phyloP scores from a whole-genome alignment of 225 moss, liverwort and hornwort species.

The Sphagnum tenellum region DNA sequence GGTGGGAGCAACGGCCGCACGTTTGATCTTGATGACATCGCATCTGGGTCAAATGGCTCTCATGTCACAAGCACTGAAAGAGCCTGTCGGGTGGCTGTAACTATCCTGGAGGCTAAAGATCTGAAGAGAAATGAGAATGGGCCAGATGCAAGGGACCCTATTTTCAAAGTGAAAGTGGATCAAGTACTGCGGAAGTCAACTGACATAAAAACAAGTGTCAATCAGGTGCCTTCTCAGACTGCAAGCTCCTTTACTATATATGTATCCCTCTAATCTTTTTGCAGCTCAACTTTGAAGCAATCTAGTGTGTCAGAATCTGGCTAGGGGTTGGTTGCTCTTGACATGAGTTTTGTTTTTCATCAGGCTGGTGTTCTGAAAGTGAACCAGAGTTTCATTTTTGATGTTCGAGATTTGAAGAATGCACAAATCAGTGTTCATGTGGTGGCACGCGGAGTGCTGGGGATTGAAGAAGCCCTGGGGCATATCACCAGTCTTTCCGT shows the following conservation, averaged over 20 bases:
- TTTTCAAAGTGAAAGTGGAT: slow-evolving; percentile 83
- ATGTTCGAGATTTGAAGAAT: slow-evolving; percentile 76
- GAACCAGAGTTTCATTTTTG: slow-evolving; percentile 84
- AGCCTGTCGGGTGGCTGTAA: slow-evolving; percentile 68
- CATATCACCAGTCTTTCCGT: slow-evolving; percentile 47
- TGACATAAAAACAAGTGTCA: slow-evolving; percentile 32
- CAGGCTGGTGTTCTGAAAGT: slow-evolving; percentile 51
- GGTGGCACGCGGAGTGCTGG: slow-evolving; percentile 70
- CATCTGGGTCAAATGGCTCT: slow-evolving; percentile 34
- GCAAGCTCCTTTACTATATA: too few relatives aligned
- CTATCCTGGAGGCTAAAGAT: slow-evolving; percentile 59
- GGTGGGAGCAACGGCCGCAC: slow-evolving; percentile 47
- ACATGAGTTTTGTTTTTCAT: too few relatives aligned
- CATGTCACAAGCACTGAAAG: slow-evolving; percentile 44
- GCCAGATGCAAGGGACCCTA: slow-evolving; percentile 62
- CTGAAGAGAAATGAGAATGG: slow-evolving; percentile 56
- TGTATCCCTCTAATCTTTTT: not conserved
- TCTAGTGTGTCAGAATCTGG: not conserved
- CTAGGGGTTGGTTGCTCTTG: slow-evolving; percentile 16
- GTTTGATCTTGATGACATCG: slow-evolving; percentile 37
- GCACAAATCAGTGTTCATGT: slow-evolving; percentile 69
- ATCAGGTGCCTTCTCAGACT: slow-evolving; percentile 10
- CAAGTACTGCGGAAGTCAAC: slow-evolving; percentile 55
- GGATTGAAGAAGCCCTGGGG: slow-evolving; percentile 86
- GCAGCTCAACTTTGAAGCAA: not conserved